A percentile compares a stretch with the other conserved stretches of the same genome.
Conservation (phyloP, 257 asterid species). For the Agastache rugosa region DNA sequence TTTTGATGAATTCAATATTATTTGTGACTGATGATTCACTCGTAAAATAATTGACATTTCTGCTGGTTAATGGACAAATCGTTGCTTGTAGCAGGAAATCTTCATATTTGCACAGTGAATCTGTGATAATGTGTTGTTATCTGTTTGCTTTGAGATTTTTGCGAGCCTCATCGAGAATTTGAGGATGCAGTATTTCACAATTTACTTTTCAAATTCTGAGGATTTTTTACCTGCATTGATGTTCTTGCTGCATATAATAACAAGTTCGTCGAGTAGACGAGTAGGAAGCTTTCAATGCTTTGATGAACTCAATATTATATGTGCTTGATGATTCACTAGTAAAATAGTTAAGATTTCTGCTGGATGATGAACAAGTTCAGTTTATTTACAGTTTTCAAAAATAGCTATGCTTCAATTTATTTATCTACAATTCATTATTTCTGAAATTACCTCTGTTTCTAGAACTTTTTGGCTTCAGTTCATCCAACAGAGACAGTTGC, state of each 20-base stretch:
- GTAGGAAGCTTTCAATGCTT: background rate
- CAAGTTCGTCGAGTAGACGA: background rate
- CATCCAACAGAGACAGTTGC: conserved; percentile 38
- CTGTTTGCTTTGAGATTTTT: background rate
- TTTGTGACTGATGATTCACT: conserved; percentile 22
- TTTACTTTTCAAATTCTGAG: background rate
- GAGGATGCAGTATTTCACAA: background rate
- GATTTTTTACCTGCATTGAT: background rate
- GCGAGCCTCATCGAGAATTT: background rate
- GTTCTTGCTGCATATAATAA: background rate
- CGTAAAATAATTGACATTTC: background rate
- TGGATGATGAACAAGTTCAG: conserved; percentile 7
- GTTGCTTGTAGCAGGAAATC: background rate
- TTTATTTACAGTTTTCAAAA: background rate
- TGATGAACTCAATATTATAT: background rate
- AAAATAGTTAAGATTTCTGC: background rate
- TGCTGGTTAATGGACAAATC: background rate
- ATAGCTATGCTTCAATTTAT: no score
- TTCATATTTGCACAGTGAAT: background rate
- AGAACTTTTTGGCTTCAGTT: conserved; percentile 42
- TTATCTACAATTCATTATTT: no score
- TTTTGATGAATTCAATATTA: background rate
- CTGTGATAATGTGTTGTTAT: background rate
- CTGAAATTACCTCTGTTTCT: conserved; percentile 31
- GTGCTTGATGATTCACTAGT: conserved; percentile 16